These are phyloP conservation scores for Starmerella stigmatis DNA, from an alignment of 805 yeast species.

Conservation along the genomic window DNA sequence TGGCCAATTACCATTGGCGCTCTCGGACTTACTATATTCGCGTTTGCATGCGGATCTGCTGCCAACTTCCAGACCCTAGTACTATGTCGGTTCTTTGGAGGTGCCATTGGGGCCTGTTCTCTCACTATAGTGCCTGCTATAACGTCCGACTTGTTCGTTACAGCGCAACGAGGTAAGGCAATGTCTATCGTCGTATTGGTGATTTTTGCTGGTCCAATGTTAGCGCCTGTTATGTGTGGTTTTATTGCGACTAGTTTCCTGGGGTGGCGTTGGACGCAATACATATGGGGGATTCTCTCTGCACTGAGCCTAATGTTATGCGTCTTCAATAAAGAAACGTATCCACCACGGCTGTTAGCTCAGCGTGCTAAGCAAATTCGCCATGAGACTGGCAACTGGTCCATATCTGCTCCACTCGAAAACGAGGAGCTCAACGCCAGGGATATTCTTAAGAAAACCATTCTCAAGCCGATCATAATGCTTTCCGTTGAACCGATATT, in stretches of 20 bases:
- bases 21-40: slow-evolving; percentile 28
- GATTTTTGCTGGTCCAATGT: slow-evolving; percentile 22
- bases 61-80: slow-evolving; percentile 28
- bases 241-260: slow-evolving; percentile 66
- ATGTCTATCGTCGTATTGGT: slow-evolving; percentile 12
- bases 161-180: slow-evolving; percentile 17
- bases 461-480: slow-evolving; percentile 61
- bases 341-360: slow-evolving; percentile 43
- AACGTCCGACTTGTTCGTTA: slow-evolving; percentile 18
- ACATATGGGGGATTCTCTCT: slow-evolving; percentile 38
- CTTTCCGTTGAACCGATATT: slow-evolving; percentile 61
- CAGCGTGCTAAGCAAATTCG: slow-evolving; percentile 57
- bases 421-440: slow-evolving; percentile 44
- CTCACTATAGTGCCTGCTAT: slow-evolving; percentile 18
- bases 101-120: slow-evolving; percentile 68
- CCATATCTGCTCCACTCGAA: slow-evolving; percentile 87
- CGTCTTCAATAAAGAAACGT: slow-evolving; percentile 35
- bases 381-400: slow-evolving; percentile 66
- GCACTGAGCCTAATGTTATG: slow-evolving; percentile 29
- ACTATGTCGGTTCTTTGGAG: slow-evolving; percentile 69
- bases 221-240: slow-evolving; percentile 34
- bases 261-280: slow-evolving; percentile 49
- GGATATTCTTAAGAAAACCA: slow-evolving; percentile 52
- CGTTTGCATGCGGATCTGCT: slow-evolving; percentile 20
- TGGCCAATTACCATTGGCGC: slow-evolving; percentile 43